phyloP scores from a whole-genome alignment of 2,329 filamentous ascomycete genomes.

The Trichophaea hybrida region DNA sequence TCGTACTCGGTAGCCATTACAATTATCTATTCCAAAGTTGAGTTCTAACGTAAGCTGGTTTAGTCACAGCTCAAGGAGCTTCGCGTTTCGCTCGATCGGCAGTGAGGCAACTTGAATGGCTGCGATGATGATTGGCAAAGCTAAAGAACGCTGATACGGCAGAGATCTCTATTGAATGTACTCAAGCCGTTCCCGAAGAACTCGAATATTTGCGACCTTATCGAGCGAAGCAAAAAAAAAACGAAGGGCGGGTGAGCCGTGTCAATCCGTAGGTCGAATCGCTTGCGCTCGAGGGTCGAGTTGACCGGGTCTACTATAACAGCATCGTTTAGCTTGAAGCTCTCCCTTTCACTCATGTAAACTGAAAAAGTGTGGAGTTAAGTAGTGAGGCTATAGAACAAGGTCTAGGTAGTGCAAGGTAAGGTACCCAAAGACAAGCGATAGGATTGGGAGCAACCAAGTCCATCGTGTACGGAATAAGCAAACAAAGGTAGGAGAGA shows the following conservation, averaged over 20 bases:
- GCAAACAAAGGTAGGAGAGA: neutral
- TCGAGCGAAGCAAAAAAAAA: neutral
- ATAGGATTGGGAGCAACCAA: neutral
- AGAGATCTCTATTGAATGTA: too few relatives aligned
- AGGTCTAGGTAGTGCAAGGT: neutral
- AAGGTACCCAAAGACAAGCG: neutral
- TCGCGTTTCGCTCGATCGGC: too few relatives aligned
- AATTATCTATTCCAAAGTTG: constrained; percentile 22
- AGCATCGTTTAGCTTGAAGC: neutral
- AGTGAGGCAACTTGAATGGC: too few relatives aligned
- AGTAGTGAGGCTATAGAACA: neutral
- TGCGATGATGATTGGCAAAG: too few relatives aligned
- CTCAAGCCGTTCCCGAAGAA: too few relatives aligned
- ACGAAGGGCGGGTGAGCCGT: neutral
- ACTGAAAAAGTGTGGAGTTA: neutral
- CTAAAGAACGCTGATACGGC: too few relatives aligned
- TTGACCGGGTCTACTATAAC: neutral
- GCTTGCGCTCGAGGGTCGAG: neutral
- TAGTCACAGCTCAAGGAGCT: too few relatives aligned
- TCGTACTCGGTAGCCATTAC: constrained; percentile 23
- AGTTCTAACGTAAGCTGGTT: neutral
- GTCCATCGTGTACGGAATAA: neutral
- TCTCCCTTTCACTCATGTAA: neutral
- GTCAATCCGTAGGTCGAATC: neutral
- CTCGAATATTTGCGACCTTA: too few relatives aligned